These are phyloP conservation scores for Vinca minor DNA, from an alignment of 257 asterid species.

Conservation along the genomic window DNA sequence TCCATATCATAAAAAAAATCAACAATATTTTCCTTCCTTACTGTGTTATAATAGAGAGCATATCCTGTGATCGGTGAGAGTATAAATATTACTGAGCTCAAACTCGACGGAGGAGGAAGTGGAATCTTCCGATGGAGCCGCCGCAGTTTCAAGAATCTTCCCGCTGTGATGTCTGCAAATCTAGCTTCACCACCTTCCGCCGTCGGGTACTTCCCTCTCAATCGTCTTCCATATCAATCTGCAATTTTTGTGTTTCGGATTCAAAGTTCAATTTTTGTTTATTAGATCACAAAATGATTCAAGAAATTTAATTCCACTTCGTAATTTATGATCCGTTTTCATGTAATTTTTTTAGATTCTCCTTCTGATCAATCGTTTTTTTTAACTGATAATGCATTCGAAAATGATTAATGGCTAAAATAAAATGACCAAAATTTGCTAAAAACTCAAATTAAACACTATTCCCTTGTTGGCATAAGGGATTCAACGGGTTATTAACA, in stretches of 20 bases:
- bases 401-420: too few relatives aligned
- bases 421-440: too few relatives aligned
- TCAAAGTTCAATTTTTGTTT: slow-evolving; percentile 8
- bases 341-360: neutral
- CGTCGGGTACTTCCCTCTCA: too few relatives aligned
- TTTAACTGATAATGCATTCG: neutral
- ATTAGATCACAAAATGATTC: neutral
- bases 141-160: slow-evolving; percentile 79
- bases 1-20: too few relatives aligned
- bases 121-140: slow-evolving; percentile 50
- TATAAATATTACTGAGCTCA: neutral
- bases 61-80: neutral
- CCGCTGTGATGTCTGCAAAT: slow-evolving; percentile 91
- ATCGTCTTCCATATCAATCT: neutral
- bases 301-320: neutral
- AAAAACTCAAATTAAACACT: too few relatives aligned
- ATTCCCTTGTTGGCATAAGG: too few relatives aligned
- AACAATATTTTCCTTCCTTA: too few relatives aligned
- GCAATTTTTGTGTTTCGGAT: neutral
- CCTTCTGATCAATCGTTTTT: neutral
- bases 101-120: neutral
- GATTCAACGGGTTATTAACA: too few relatives aligned
- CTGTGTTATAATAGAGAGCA: too few relatives aligned
- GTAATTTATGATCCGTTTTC: neutral
- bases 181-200: slow-evolving; percentile 92